Evolutionary conservation across 116 monocot species (phyloP).

Genomic region (Papilionanthe hybrid): DNA sequence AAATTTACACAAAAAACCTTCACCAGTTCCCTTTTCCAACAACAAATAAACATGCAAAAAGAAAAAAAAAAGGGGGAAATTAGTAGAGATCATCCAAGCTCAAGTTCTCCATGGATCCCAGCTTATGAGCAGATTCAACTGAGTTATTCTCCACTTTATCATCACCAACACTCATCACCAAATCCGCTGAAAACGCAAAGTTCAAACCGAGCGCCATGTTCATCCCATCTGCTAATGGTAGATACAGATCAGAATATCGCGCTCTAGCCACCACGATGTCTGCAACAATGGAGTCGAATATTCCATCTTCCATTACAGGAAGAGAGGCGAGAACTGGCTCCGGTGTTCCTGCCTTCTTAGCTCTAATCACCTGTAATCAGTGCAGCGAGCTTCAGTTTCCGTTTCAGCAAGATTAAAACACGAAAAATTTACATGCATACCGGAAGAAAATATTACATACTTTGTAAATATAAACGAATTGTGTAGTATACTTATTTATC

Average conservation of each 20-base stretch:
- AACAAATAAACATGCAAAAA: not conserved
- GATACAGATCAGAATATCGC: slow-evolving; percentile 57
- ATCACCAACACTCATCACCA: slow-evolving; percentile 31
- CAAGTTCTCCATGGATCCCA: slow-evolving; percentile 40
- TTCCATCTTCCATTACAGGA: slow-evolving; percentile 25
- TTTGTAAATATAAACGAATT: too few species aligned
- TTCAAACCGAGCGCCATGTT: slow-evolving; percentile 26
- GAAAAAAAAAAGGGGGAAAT: not conserved
- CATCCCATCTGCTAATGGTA: slow-evolving; percentile 35
- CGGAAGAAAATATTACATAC: too few species aligned
- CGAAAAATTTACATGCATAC: too few species aligned
- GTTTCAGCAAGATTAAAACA: not conserved
- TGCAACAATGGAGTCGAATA: slow-evolving; percentile 55
- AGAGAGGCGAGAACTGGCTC: slow-evolving; percentile 6
- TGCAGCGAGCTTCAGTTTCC: not conserved
- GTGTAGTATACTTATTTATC: too few species aligned
- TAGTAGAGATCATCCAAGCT: slow-evolving; percentile 35
- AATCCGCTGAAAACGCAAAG: slow-evolving; percentile 48
- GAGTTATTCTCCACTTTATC: slow-evolving; percentile 18
- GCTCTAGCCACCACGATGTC: slow-evolving; percentile 36
- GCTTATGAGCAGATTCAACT: slow-evolving; percentile 19
- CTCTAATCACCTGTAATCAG: slow-evolving; percentile 44
- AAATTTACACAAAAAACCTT: not conserved
- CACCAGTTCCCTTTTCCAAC: not conserved
- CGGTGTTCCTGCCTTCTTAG: slow-evolving; percentile 29